Base-by-base conservation (phyloP, 257 asterid genomes). In the Rubia yunnanensis region DNA sequence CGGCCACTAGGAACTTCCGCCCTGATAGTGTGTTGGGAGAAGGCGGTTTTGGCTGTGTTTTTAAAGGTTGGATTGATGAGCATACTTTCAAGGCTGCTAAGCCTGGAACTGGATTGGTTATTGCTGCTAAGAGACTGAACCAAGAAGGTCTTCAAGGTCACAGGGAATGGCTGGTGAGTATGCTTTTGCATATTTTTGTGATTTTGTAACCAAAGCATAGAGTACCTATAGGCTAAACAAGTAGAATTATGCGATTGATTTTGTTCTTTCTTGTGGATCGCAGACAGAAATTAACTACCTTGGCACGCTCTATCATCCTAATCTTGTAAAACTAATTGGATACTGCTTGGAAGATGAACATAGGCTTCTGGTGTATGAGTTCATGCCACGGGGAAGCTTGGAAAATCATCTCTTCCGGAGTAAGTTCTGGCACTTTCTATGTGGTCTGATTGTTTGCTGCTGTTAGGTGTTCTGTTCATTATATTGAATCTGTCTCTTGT, bases 11-110 rank as follows among this genome's bases (percentile, higher is more conserved):
- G 57, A 86, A 88, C 76, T 88, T 88, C 74, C 95, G 95, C 1
- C 96, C 96, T 0, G 96, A 88, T 75, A 88, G 96, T 82, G 89
- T 88, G 68, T 70, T 88, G 44, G 95, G 95, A 7, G 96, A 88
- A 74, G 96, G 96, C 36, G 95, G 96, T 13, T 88, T 88, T 63
- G 96, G 94, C 17, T 84, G 86, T 41, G 95, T 88, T 22, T 88
- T 88, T 79, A 88, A 88, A 62, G 96, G 96, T 13, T 88, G 96
- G 96, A 81, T 88, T 26, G 96, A 88, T 31, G 87, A 88, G 72
- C 61, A 78, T 34, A 81, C 87, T 1, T 84, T 68, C 64, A 86
- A 84, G 74, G 95, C 96, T 15, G 80, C 96, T 0, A 82, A 70
- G 74, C 89, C 96, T 0, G 96, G 96, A 48, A 84, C 88, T 1